Conservation (phyloP, 352 stramenopile genomes). For the Pythium coloratum region DNA sequence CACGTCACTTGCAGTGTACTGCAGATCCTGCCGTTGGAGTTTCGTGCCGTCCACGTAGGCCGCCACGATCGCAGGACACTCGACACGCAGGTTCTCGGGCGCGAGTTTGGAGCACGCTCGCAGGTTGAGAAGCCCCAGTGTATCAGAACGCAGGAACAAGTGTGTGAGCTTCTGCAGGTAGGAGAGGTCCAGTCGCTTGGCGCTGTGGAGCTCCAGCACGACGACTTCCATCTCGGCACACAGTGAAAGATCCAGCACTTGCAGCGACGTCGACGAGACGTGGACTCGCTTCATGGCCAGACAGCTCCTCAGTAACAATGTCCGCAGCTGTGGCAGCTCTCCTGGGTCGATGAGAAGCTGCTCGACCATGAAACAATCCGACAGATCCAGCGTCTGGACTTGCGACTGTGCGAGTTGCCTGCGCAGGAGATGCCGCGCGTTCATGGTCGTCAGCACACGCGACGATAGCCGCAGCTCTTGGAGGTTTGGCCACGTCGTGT, state of each 20-base stretch:
- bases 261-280: slow-evolving; percentile 46
- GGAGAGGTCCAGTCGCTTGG: slow-evolving; percentile 51
- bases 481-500: slow-evolving; percentile 47
- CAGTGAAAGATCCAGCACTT: slow-evolving; percentile 40
- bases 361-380: slow-evolving; percentile 53
- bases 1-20: background rate
- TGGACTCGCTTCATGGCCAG: slow-evolving; percentile 57
- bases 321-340: slow-evolving; percentile 48
- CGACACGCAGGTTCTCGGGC: slow-evolving; percentile 33
- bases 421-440: slow-evolving; percentile 49
- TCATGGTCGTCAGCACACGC: slow-evolving; percentile 41
- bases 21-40: slow-evolving; percentile 41
- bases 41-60: slow-evolving; percentile 47
- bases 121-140: slow-evolving; percentile 45
- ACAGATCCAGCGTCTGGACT: slow-evolving; percentile 39
- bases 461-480: slow-evolving; percentile 51
- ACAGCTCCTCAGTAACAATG: slow-evolving; percentile 45
- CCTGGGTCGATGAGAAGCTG: slow-evolving; percentile 54
- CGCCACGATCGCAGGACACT: slow-evolving; percentile 42
- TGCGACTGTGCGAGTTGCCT: slow-evolving; percentile 28
- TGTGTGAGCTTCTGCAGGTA: slow-evolving; percentile 60
- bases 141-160: slow-evolving; percentile 47
- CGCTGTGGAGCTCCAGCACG: slow-evolving; percentile 42
- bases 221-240: slow-evolving; percentile 49
- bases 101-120: slow-evolving; percentile 44